A percentile compares a stretch with the other conserved stretches of the same genome.
Conservation (phyloP, 306 rosid species). For the Biancaea sappan region DNA sequence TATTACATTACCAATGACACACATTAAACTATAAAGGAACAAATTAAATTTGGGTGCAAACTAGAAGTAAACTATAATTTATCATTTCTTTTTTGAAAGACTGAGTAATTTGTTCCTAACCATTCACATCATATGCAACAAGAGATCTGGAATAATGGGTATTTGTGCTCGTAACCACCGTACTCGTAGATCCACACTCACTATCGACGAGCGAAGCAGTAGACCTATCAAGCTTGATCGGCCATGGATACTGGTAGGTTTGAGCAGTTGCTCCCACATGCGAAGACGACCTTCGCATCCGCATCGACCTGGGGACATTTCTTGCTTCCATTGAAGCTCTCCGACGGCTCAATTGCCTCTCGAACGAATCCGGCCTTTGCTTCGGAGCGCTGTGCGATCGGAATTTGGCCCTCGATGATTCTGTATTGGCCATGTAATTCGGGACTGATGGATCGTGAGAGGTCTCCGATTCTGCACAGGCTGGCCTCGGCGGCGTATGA, state of each 20-base stretch:
- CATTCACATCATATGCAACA: constrained; percentile 67
- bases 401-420: constrained; percentile 84
- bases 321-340: constrained; percentile 70
- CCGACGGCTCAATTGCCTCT: constrained; percentile 71
- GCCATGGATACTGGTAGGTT: constrained; percentile 68
- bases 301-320: constrained; percentile 71
- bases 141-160: constrained; percentile 71
- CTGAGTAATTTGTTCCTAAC: too few relatives aligned
- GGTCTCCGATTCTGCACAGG: constrained; percentile 54
- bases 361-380: constrained; percentile 78
- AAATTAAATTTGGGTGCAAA: too few relatives aligned
- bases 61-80: background rate
- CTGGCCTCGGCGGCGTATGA: constrained; percentile 64
- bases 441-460: constrained; percentile 69
- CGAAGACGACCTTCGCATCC: constrained; percentile 91
- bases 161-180: constrained; percentile 73
- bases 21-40: too few relatives aligned
- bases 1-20: too few relatives aligned
- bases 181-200: constrained; percentile 85
- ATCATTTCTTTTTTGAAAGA: too few relatives aligned
- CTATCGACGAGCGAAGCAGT: constrained; percentile 75
- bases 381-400: constrained; percentile 93
- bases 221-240: constrained; percentile 79
- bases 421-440: constrained; percentile 92
- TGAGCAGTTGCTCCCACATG: constrained; percentile 72